Percentiles rank a stretch among this genome's conserved stretches.
Evolutionary conservation across 2,329 filamentous ascomycete species (phyloP).

Genomic region (Penicillium sp.): DNA sequence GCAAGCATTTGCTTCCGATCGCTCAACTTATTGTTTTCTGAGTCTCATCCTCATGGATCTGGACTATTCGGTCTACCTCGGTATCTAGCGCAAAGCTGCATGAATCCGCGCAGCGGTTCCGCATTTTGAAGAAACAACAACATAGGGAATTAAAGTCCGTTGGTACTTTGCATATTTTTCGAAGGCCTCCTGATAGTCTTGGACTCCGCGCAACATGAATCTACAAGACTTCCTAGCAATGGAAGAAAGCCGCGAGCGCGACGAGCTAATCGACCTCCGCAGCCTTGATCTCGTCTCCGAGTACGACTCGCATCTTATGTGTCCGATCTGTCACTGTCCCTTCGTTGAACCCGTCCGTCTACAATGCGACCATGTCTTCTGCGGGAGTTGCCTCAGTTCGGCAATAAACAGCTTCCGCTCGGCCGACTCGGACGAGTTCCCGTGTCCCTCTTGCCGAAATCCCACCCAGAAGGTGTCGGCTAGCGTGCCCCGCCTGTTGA

Average conservation of each 20-base stretch:
- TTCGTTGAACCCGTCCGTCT: slow-evolving; percentile 52
- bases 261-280: slow-evolving; percentile 45
- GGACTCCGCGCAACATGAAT: slow-evolving; percentile 20
- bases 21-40: slow-evolving; percentile 4
- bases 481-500: slow-evolving; percentile 48
- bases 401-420: slow-evolving; percentile 36
- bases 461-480: slow-evolving; percentile 32
- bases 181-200: neutral
- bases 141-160: neutral
- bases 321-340: slow-evolving; percentile 56
- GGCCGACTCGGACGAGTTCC: slow-evolving; percentile 30
- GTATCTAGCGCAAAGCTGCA: slow-evolving; percentile 14
- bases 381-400: slow-evolving; percentile 48
- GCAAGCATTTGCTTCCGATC: slow-evolving; percentile 1
- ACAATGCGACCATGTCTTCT: slow-evolving; percentile 58
- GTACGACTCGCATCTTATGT: slow-evolving; percentile 54
- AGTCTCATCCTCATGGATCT: slow-evolving; percentile 20
- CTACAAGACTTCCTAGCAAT: slow-evolving; percentile 27
- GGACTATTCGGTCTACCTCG: slow-evolving; percentile 12
- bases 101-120: slow-evolving; percentile 11
- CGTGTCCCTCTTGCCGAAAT: slow-evolving; percentile 52
- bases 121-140: slow-evolving; percentile 3
- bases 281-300: slow-evolving; percentile 49
- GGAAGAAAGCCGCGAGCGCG: slow-evolving; percentile 23
- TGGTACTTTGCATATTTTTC: neutral